Conservation (phyloP, 306 rosid species). For the Betula pendula region DNA sequence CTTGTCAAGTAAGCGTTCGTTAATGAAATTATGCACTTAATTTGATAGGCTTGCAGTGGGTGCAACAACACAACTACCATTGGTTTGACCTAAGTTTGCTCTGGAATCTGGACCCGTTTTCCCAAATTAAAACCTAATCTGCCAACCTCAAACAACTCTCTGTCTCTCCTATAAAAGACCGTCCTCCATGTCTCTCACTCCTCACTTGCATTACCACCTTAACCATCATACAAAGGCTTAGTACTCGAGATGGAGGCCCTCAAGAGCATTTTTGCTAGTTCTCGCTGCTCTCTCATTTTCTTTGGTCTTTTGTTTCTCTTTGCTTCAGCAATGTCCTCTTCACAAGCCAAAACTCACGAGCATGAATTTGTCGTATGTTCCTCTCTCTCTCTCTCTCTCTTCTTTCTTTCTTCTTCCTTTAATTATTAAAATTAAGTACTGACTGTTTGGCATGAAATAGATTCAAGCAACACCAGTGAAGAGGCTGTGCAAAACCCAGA, state of each 20-base stretch:
- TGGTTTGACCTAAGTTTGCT: constrained; percentile 57
- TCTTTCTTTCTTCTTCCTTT: too few species aligned
- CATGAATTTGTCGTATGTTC: constrained; percentile 81
- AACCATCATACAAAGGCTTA: constrained; percentile 11
- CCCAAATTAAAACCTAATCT: constrained; percentile 61
- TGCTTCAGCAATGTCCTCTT: constrained; percentile 48
- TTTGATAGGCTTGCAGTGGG: constrained; percentile 65
- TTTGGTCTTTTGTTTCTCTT: constrained; percentile 55
- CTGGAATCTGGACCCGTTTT: constrained; percentile 35
- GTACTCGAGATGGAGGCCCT: constrained; percentile 34
- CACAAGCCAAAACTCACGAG: constrained; percentile 53
- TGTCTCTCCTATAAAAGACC: constrained; percentile 45
- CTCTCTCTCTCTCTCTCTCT: constrained; percentile 1
- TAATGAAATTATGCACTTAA: constrained; percentile 26
- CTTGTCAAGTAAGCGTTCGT: constrained; percentile 54
- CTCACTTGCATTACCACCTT: constrained; percentile 9
- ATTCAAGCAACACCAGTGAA: constrained; percentile 90
- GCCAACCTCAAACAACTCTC: constrained; percentile 50
- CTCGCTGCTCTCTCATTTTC: constrained; percentile 26
- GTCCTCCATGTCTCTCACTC: constrained; percentile 11
- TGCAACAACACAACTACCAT: constrained; percentile 64
- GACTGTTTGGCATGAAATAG: constrained; percentile 33
- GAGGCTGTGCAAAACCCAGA: constrained; percentile 98
- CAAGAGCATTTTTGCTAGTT: constrained; percentile 16
- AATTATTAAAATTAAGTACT: too few species aligned